Conservation (phyloP, 176 grass and related monocot species). For the Aegilops longissima region DNA sequence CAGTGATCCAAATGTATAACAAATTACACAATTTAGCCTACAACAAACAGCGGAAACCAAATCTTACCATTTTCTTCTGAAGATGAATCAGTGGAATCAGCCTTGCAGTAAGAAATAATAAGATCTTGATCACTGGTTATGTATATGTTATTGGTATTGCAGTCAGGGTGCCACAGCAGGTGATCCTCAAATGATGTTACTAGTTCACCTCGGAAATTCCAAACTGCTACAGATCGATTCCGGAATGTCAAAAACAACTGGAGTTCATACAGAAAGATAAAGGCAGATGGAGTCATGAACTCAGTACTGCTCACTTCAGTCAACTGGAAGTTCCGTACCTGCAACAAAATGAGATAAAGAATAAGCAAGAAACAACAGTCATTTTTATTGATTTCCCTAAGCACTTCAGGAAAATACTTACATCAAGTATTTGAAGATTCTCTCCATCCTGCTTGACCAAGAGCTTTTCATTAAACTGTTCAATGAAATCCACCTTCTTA, state of each 20-base stretch:
- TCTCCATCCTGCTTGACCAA: constrained; percentile 90
- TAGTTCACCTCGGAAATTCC: constrained; percentile 92
- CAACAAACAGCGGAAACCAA: neutral
- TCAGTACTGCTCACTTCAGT: constrained; percentile 86
- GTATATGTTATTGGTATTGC: constrained; percentile 95
- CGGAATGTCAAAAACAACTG: constrained; percentile 83
- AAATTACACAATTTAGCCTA: neutral
- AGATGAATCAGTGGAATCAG: constrained; percentile 70
- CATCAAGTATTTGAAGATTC: constrained; percentile 97
- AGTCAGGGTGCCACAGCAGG: constrained; percentile 89
- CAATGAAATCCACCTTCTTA: constrained; percentile 94
- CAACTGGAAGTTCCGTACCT: constrained; percentile 78
- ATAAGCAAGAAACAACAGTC: neutral
- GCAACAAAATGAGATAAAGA: constrained; percentile 28
- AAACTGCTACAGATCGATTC: constrained; percentile 78
- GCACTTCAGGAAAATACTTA: constrained; percentile 22
- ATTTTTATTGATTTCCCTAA: neutral
- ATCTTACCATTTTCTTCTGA: constrained; percentile 58
- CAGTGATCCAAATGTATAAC: neutral
- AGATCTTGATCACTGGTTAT: constrained; percentile 93
- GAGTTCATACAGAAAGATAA: constrained; percentile 88
- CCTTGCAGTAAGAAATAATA: constrained; percentile 94
- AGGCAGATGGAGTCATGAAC: constrained; percentile 92
- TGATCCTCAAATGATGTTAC: constrained; percentile 96
- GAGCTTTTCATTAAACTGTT: constrained; percentile 95